Evolutionary conservation across 1,139 yeast species (phyloP).

Genomic region (Candida labiduridarum): DNA sequence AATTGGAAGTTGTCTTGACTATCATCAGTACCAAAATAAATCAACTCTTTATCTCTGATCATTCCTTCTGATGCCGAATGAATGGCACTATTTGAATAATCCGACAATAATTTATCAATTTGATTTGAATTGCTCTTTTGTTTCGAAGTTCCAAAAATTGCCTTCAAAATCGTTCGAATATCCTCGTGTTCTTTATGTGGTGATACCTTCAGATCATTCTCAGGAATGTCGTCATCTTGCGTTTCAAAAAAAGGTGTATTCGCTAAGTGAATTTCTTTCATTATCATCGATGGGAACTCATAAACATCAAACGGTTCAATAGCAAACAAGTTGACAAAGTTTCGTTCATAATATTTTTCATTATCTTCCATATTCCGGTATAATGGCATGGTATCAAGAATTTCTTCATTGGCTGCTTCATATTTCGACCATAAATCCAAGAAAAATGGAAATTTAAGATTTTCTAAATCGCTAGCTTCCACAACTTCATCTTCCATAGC

Average conservation of each 20-base stretch:
- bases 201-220: constrained; percentile 17
- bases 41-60: constrained; percentile 56
- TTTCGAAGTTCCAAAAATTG: constrained; percentile 62
- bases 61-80: constrained; percentile 54
- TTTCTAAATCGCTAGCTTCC: constrained; percentile 44
- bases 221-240: constrained; percentile 17
- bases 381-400: constrained; percentile 39
- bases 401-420: constrained; percentile 38
- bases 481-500: constrained; percentile 56
- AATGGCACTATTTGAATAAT: constrained; percentile 46
- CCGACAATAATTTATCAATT: constrained; percentile 46
- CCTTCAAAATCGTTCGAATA: constrained; percentile 47
- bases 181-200: constrained; percentile 29
- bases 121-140: constrained; percentile 46
- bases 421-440: constrained; percentile 60
- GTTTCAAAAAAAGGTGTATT: constrained; percentile 38
- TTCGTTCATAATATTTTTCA: constrained; percentile 27
- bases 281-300: constrained; percentile 55
- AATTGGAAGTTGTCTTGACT: constrained; percentile 53
- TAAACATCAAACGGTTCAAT: constrained; percentile 36
- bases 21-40: constrained; percentile 45
- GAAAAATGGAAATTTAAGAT: constrained; percentile 51
- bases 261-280: constrained; percentile 50
- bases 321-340: constrained; percentile 14
- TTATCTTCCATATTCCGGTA: constrained; percentile 31